These are phyloP conservation scores for Fomitiporia mediterranea DNA, from an alignment of 1,284 basidiomycete species.

Conservation along the genomic window DNA sequence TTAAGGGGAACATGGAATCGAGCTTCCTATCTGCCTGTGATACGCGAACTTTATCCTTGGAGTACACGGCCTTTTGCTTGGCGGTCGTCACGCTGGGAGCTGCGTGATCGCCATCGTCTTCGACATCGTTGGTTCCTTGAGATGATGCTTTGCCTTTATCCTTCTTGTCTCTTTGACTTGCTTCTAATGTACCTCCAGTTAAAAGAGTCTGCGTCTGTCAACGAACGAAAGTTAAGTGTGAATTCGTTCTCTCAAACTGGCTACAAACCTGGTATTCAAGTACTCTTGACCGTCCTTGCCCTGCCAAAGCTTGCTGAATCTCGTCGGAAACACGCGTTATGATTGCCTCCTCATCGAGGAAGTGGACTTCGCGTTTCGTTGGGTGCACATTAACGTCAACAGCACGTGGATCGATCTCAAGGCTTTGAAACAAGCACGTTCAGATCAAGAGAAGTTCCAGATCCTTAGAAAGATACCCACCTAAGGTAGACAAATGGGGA, in stretches of 20 bases:
- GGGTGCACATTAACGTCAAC: constrained; percentile 99
- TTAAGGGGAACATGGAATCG: constrained; percentile 84
- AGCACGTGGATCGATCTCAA: constrained; percentile 80
- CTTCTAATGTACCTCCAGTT: constrained; percentile 44
- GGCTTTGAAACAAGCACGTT: constrained; percentile 35
- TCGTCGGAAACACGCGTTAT: constrained; percentile 76
- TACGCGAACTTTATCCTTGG: constrained; percentile 91
- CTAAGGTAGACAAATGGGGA: constrained; percentile 92
- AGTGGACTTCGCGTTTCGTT: constrained; percentile 96
- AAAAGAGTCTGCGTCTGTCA: constrained; percentile 49
- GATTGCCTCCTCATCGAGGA: constrained; percentile 89
- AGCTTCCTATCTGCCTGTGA: constrained; percentile 86
- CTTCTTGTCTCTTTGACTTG: constrained; percentile 30
- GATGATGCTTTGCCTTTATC: constrained; percentile 37
- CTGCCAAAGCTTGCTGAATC: constrained; percentile 63
- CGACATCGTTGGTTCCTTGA: constrained; percentile 33
- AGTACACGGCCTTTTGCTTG: constrained; percentile 46
- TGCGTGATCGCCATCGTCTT: constrained; percentile 24
- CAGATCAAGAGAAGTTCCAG: background rate
- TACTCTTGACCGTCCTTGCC: constrained; percentile 62
- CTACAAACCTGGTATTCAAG: constrained; percentile 76
- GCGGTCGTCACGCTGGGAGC: background rate
- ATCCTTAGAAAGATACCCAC: constrained; percentile 35
- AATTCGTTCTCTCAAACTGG: background rate
- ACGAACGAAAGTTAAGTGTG: background rate